Evolutionary conservation across 441 rosid genomes (phyloP).

Genomic region (Viola pubescens): DNA sequence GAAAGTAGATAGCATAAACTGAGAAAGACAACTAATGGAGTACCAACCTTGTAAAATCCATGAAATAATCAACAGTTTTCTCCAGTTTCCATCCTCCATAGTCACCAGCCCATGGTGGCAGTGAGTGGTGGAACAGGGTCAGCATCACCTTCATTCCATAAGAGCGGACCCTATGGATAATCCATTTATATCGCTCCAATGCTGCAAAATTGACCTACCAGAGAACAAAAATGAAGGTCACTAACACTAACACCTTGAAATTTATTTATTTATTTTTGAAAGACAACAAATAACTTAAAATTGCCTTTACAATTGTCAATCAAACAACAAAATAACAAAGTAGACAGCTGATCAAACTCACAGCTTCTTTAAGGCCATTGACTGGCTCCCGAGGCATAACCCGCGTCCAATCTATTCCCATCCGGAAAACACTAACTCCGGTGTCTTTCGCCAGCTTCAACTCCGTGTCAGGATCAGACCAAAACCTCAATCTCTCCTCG

Average conservation of each 20-base stretch:
- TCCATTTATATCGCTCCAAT: conserved; percentile 86
- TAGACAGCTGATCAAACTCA: conserved; percentile 32
- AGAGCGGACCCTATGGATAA: conserved; percentile 59
- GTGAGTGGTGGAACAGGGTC: conserved; percentile 88
- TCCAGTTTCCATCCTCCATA: conserved; percentile 98
- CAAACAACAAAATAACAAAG: conserved; percentile 11
- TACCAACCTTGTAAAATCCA: conserved; percentile 74
- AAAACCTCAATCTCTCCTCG: conserved; percentile 83
- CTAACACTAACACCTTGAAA: too few relatives aligned
- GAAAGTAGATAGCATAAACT: too few relatives aligned
- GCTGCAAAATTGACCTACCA: conserved; percentile 87
- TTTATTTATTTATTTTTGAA: too few relatives aligned
- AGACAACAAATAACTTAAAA: too few relatives aligned
- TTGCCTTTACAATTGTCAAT: too few relatives aligned
- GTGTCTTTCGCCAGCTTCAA: conserved; percentile 80
- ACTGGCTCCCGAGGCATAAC: conserved; percentile 83
- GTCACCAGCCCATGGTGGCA: conserved; percentile 96
- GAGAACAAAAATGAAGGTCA: background rate
- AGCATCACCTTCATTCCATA: conserved; percentile 97
- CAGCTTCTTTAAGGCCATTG: conserved; percentile 57
- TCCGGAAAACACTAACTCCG: conserved; percentile 68
- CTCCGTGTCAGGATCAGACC: conserved; percentile 96
- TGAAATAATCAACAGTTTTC: conserved; percentile 84
- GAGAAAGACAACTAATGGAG: background rate
- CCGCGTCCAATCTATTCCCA: conserved; percentile 93